A percentile compares a stretch with the other conserved stretches of the same genome.
Evolutionary conservation across 305 asterid species (phyloP).

Genomic region (Fraxinus latifolia): DNA sequence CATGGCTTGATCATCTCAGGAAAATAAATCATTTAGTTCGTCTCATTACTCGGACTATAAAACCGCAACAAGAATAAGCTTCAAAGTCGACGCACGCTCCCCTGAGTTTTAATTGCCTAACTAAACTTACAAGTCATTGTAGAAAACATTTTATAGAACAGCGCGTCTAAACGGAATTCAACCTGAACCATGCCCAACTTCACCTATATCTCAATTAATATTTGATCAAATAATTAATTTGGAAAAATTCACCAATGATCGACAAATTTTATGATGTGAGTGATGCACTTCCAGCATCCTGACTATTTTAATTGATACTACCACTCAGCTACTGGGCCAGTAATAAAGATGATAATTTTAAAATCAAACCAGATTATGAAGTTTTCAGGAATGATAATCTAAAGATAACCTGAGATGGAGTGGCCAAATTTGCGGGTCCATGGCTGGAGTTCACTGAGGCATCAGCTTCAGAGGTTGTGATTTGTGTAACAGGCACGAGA

Average conservation of each 20-base stretch:
- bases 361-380: not conserved
- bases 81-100: not conserved
- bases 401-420: constrained; percentile 59
- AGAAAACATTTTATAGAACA: not conserved
- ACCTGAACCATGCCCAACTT: not conserved
- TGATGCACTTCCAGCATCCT: not conserved
- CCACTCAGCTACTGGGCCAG: not conserved
- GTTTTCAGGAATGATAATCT: not conserved
- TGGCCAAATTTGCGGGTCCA: constrained; percentile 39
- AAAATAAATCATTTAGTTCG: not conserved
- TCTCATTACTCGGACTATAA: not conserved
- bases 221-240: not conserved
- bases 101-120: not conserved
- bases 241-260: not conserved
- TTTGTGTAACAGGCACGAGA: constrained; percentile 53
- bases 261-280: not conserved
- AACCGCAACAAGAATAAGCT: not conserved
- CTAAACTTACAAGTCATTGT: not conserved
- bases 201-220: not conserved
- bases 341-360: not conserved
- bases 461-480: constrained; percentile 41
- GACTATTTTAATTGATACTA: not conserved
- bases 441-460: constrained; percentile 38
- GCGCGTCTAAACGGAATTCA: not conserved
- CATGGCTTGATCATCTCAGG: not conserved